These are phyloP conservation scores for Hypomyces rosellus DNA, from an alignment of 2,329 filamentous ascomycete species.

Conservation along the genomic window DNA sequence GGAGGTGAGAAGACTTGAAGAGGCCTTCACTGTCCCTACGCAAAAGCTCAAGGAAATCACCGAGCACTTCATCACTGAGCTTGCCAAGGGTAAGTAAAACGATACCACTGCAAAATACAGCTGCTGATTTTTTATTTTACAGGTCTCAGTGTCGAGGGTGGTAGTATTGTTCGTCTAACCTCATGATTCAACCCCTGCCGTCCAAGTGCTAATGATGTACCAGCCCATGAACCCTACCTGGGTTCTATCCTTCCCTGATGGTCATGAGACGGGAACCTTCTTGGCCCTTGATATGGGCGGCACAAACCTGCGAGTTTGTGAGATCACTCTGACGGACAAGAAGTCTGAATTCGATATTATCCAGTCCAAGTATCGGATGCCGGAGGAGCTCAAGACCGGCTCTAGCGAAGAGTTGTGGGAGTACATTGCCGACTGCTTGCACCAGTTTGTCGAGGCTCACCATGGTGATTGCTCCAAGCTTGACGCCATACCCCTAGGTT, in stretches of 20 bases:
- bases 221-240: slow-evolving; percentile 97
- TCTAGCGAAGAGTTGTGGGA: slow-evolving; percentile 84
- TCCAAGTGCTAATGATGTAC: slow-evolving; percentile 15
- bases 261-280: slow-evolving; percentile 80
- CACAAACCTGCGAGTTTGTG: slow-evolving; percentile 90
- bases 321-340: slow-evolving; percentile 80
- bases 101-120: not conserved
- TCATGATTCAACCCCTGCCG: not conserved
- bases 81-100: slow-evolving; percentile 64
- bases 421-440: slow-evolving; percentile 86
- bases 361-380: slow-evolving; percentile 94
- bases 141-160: slow-evolving; percentile 82
- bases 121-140: not conserved
- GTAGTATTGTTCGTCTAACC: slow-evolving; percentile 70
- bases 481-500: slow-evolving; percentile 70
- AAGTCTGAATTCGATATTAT: slow-evolving; percentile 91
- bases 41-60: slow-evolving; percentile 85
- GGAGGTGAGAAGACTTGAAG: slow-evolving; percentile 79
- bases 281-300: slow-evolving; percentile 93
- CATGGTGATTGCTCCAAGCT: slow-evolving; percentile 60
- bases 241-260: slow-evolving; percentile 86
- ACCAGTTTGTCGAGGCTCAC: slow-evolving; percentile 84
- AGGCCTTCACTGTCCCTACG: slow-evolving; percentile 71
- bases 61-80: slow-evolving; percentile 80
- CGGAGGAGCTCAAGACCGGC: slow-evolving; percentile 83